Evolutionary conservation across 75 land plant genomes (phyloP).

Genomic region (Cunninghamia lanceolata): DNA sequence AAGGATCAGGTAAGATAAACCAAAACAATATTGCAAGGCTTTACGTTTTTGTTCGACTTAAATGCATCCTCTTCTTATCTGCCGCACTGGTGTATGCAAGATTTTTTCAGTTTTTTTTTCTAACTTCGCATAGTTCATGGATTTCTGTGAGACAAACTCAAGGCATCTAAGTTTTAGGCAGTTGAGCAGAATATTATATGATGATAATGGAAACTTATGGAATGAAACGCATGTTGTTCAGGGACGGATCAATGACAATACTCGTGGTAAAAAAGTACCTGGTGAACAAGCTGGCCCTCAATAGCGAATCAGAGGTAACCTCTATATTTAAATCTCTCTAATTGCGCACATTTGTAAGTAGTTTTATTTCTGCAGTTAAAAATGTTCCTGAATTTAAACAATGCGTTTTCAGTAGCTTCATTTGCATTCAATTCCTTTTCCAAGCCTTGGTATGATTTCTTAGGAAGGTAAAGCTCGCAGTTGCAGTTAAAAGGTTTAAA

Average conservation of each 20-base stretch:
- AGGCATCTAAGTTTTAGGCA: background rate
- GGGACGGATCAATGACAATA: slow-evolving; percentile 68
- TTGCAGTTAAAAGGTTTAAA: too few relatives aligned
- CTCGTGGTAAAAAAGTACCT: slow-evolving; percentile 56
- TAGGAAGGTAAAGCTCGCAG: too few relatives aligned
- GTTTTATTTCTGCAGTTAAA: background rate
- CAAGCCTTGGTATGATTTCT: too few relatives aligned
- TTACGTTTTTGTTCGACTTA: background rate
- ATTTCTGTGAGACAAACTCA: background rate
- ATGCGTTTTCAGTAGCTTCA: too few relatives aligned
- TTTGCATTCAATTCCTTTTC: too few relatives aligned
- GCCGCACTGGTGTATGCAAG: too few relatives aligned
- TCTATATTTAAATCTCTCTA: background rate
- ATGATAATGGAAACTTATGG: background rate
- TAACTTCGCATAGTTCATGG: background rate
- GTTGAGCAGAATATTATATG: background rate
- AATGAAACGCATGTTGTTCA: slow-evolving; percentile 15
- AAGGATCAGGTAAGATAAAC: slow-evolving; percentile 54
- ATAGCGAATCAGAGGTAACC: slow-evolving; percentile 73
- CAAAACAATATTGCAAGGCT: too few relatives aligned
- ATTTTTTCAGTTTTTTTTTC: background rate
- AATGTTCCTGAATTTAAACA: background rate
- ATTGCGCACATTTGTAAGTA: background rate
- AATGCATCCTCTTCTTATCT: background rate
- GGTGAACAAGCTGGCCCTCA: slow-evolving; percentile 55